Base-by-base conservation (phyloP, 148 eudicot species). In the Beta vulgaris region DNA sequence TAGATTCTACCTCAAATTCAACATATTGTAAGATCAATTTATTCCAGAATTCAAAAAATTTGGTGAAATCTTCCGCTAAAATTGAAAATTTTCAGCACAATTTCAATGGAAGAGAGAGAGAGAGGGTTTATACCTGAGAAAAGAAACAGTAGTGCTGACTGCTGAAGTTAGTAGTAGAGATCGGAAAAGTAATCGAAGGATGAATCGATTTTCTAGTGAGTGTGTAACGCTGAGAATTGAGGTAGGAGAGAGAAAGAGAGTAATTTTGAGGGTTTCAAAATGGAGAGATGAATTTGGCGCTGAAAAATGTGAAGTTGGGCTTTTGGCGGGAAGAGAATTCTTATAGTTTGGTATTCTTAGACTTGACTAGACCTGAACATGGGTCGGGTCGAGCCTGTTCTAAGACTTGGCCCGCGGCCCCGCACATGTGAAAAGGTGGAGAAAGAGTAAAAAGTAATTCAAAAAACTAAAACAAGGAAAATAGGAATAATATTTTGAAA, bases 311-410 rank as follows among this genome's bases (percentile, higher is more conserved):
- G 2, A 60, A n/a, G 7, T 11, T 19, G 49, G 66, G 54, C 2
- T 72, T 62, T 72, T 72, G 76, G 81, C 76, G 77, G 77, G 81
- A 78, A 66, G 16, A 14, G 7, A n/a, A n/a, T n/a, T n/a, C n/a
- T n/a, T n/a, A n/a, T n/a, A n/a, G n/a, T n/a, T n/a, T n/a, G n/a
- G n/a, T n/a, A n/a, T n/a, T n/a, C n/a, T n/a, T n/a, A n/a, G n/a
- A n/a, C n/a, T n/a, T n/a, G n/a, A n/a, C n/a, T n/a, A n/a, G n/a
- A n/a, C n/a, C n/a, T n/a, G n/a, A n/a, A n/a, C n/a, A n/a, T n/a
- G n/a, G n/a, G n/a, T n/a, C n/a, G n/a, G n/a, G n/a, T n/a, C n/a
- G n/a, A n/a, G n/a, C n/a, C n/a, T n/a, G n/a, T n/a, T n/a, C n/a
- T n/a, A n/a, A n/a, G n/a, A n/a, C n/a, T n/a, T n/a, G n/a, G n/a